Evolutionary conservation across 805 yeast genomes (phyloP).

Genomic region (Starmerella roubikii): DNA sequence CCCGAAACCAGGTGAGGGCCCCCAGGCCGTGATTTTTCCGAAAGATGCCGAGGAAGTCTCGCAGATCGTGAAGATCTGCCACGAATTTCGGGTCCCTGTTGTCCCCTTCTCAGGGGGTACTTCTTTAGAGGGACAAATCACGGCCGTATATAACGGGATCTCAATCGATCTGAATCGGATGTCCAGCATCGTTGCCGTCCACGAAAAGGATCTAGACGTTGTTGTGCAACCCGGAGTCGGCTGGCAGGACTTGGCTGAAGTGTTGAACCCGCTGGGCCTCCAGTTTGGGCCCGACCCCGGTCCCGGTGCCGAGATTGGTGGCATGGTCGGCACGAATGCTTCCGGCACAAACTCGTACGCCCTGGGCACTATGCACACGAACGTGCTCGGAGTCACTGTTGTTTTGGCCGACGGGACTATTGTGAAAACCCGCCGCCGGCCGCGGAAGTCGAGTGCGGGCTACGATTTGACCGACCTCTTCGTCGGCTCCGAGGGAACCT

Average conservation of each 20-base stretch:
- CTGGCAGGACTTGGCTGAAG: slow-evolving; percentile 33
- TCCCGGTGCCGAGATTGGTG: slow-evolving; percentile 74
- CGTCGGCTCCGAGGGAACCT: slow-evolving; percentile 73
- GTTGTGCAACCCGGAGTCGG: slow-evolving; percentile 61
- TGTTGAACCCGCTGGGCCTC: slow-evolving; percentile 38
- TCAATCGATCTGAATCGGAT: slow-evolving; percentile 50
- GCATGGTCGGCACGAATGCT: slow-evolving; percentile 52
- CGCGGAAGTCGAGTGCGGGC: slow-evolving; percentile 73
- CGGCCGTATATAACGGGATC: slow-evolving; percentile 56
- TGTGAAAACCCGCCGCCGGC: slow-evolving; percentile 60
- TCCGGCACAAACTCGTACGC: slow-evolving; percentile 49
- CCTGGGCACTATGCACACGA: slow-evolving; percentile 78
- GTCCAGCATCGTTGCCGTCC: slow-evolving; percentile 46
- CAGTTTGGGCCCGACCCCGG: slow-evolving; percentile 83
- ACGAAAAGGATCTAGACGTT: slow-evolving; percentile 59
- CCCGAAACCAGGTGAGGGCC: slow-evolving; percentile 36
- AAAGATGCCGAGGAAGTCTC: slow-evolving; percentile 55
- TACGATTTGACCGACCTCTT: slow-evolving; percentile 66
- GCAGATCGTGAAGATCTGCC: slow-evolving; percentile 44
- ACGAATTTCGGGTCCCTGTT: slow-evolving; percentile 51
- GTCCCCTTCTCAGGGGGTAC: slow-evolving; percentile 74
- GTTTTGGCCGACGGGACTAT: slow-evolving; percentile 78
- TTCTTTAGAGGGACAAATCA: slow-evolving; percentile 70
- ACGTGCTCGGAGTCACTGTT: slow-evolving; percentile 59
- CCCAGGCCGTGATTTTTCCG: slow-evolving; percentile 50